These are phyloP conservation scores for Ustilago cynodontis DNA, from an alignment of 1,284 basidiomycete species.

Conservation along the genomic window DNA sequence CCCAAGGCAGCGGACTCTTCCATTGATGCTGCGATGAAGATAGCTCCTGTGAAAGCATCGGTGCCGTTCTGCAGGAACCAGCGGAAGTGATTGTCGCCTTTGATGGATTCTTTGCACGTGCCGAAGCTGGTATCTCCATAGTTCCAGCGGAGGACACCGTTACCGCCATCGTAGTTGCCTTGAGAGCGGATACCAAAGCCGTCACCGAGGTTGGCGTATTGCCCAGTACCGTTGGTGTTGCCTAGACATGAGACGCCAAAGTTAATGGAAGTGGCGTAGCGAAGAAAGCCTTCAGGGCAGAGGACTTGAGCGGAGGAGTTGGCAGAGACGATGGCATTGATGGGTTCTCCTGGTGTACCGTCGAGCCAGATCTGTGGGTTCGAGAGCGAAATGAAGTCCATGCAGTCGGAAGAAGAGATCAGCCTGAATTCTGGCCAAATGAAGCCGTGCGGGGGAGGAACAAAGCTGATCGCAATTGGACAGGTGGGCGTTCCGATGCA, in stretches of 20 bases:
- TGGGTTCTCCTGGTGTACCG: conserved; percentile 61
- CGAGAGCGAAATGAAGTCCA: conserved; percentile 2
- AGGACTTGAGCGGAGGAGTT: conserved; percentile 58
- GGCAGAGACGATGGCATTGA: conserved; percentile 66
- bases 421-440: conserved; percentile 7
- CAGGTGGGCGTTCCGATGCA: conserved; percentile 13
- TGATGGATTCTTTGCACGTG: conserved; percentile 77
- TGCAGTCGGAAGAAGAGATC: conserved; percentile 1
- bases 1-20: conserved; percentile 52
- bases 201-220: conserved; percentile 63
- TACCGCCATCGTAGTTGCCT: conserved; percentile 58
- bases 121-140: conserved; percentile 56
- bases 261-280: conserved; percentile 66
- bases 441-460: neutral
- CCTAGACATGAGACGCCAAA: conserved; percentile 69
- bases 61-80: conserved; percentile 86
- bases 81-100: conserved; percentile 90
- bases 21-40: conserved; percentile 79
- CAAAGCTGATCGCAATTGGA: conserved; percentile 3
- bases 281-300: conserved; percentile 63
- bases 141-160: conserved; percentile 63
- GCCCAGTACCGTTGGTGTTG: conserved; percentile 59
- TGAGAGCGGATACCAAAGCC: conserved; percentile 51
- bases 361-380: conserved; percentile 42
- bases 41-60: conserved; percentile 78